phyloP scores from a whole-genome alignment of 2,329 filamentous ascomycete species.

The Zymoseptoria ardabiliae region DNA sequence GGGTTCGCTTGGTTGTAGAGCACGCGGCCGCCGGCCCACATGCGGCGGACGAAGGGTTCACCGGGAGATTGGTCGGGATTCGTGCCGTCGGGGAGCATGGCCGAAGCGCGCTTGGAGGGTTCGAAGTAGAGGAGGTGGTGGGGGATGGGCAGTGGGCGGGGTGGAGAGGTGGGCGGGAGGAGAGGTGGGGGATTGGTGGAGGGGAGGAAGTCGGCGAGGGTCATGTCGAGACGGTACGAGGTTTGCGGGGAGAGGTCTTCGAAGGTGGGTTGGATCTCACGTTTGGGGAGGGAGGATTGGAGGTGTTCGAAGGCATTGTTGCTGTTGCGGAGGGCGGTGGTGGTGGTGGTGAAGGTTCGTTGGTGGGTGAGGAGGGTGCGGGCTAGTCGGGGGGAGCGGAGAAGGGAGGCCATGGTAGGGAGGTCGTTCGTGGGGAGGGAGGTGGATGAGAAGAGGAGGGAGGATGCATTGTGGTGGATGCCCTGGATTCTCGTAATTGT shows the following conservation, averaged over 20 bases:
- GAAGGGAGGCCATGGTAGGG: not conserved
- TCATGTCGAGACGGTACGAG: constrained; percentile 13
- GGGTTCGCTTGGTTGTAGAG: constrained; percentile 40
- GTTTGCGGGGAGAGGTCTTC: constrained; percentile 50
- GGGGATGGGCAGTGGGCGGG: constrained; percentile 49
- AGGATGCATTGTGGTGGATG: not conserved
- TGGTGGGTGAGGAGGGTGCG: not conserved
- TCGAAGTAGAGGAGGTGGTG: constrained; percentile 89
- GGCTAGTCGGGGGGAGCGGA: not conserved
- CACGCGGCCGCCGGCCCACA: constrained; percentile 83
- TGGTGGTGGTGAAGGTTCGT: not conserved
- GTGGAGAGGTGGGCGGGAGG: constrained; percentile 26
- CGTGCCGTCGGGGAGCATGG: constrained; percentile 73
- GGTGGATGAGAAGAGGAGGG: not conserved
- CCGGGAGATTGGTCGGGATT: constrained; percentile 73
- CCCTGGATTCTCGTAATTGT: not conserved
- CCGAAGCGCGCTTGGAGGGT: constrained; percentile 52
- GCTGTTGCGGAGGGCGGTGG: constrained; percentile 18
- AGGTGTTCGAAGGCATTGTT: constrained; percentile 33
- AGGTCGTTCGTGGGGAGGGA: not conserved
- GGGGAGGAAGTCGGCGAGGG: constrained; percentile 16
- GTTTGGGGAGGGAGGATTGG: constrained; percentile 40
- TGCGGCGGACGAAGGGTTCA: constrained; percentile 60
- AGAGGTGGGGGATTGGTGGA: constrained; percentile 19
- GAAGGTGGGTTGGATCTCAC: constrained; percentile 43